Percentiles rank a stretch among this genome's conserved stretches.
Evolutionary conservation across 352 stramenopile species (phyloP).

Genomic region (Phytopythium vexans): DNA sequence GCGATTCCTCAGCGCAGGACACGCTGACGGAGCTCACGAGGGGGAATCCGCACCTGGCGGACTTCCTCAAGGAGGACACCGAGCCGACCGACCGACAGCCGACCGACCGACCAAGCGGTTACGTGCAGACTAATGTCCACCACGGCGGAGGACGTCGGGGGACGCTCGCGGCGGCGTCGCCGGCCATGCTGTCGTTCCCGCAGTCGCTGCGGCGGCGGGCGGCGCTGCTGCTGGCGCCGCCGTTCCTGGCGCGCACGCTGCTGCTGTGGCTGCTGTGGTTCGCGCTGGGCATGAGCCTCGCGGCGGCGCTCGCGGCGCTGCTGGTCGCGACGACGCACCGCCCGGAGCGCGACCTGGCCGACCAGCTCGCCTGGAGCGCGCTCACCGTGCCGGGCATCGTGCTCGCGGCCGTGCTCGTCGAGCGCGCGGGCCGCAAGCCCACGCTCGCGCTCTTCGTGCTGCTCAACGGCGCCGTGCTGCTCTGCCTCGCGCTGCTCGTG

Average conservation of each 20-base stretch:
- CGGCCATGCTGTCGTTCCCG: slow-evolving; percentile 30
- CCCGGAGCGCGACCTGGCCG: slow-evolving; percentile 7
- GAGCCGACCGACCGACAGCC: background rate
- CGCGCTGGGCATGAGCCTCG: slow-evolving; percentile 13
- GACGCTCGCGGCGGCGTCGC: slow-evolving; percentile 24
- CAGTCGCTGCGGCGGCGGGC: slow-evolving; percentile 34
- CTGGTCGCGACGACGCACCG: slow-evolving; percentile 20
- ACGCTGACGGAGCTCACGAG: slow-evolving; percentile 15
- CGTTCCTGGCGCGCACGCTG: slow-evolving; percentile 32
- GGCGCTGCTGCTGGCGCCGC: slow-evolving; percentile 35
- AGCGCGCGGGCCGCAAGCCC: slow-evolving; percentile 26
- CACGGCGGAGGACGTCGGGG: slow-evolving; percentile 10
- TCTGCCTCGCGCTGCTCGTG: slow-evolving; percentile 19
- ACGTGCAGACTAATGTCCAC: slow-evolving; percentile 12
- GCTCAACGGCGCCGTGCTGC: slow-evolving; percentile 18
- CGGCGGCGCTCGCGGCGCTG: slow-evolving; percentile 15
- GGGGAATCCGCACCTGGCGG: slow-evolving; percentile 1
- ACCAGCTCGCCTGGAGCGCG: slow-evolving; percentile 32
- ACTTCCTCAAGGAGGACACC: slow-evolving; percentile 9
- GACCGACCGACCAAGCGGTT: too few species aligned
- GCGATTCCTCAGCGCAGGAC: slow-evolving; percentile 12
- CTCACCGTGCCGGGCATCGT: slow-evolving; percentile 42
- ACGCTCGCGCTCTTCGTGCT: slow-evolving; percentile 34
- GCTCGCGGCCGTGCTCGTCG: slow-evolving; percentile 33
- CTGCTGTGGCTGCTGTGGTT: slow-evolving; percentile 53